Conservation (phyloP, 2,329 filamentous ascomycete genomes). For the Aspergillus fumigatus region DNA sequence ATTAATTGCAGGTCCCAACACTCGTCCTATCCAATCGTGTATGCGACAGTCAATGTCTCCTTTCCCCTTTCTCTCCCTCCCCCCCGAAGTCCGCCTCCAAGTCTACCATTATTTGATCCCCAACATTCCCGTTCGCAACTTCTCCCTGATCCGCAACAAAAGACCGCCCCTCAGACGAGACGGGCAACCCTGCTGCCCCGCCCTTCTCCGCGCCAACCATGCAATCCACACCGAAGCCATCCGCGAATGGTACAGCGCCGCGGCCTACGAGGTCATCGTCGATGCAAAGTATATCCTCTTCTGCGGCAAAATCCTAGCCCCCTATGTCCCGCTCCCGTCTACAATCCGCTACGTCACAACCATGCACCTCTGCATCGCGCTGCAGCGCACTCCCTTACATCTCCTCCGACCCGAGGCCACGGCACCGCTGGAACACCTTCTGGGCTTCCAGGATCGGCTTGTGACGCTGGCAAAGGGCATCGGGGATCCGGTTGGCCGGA, state of each 20-base stretch:
- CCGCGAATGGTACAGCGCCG: slow-evolving; percentile 8
- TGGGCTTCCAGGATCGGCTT: slow-evolving; percentile 5
- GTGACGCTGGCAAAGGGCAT: background rate
- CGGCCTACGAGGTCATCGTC: slow-evolving; percentile 7
- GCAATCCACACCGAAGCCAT: slow-evolving; percentile 7
- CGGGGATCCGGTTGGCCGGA: background rate
- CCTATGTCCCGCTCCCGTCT: slow-evolving; percentile 6
- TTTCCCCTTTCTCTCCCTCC: background rate
- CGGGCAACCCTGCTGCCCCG: slow-evolving; percentile 4
- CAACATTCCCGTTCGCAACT: background rate
- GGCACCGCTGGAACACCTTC: background rate
- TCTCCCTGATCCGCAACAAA: background rate
- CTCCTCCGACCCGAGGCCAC: slow-evolving; percentile 1
- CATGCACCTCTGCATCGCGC: slow-evolving; percentile 3
- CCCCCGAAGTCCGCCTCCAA: background rate
- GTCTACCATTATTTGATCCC: background rate
- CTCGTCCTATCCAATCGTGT: background rate
- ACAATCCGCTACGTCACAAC: slow-evolving; percentile 5
- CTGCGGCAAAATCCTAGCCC: slow-evolving; percentile 6
- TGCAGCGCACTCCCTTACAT: slow-evolving; percentile 6
- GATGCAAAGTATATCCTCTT: slow-evolving; percentile 10
- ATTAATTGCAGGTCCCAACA: background rate
- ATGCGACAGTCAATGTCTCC: background rate
- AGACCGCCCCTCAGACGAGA: background rate
- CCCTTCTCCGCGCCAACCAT: slow-evolving; percentile 7